These are phyloP conservation scores for Sclerotinia subarctica DNA, from an alignment of 2,329 filamentous ascomycete genomes.

Conservation along the genomic window DNA sequence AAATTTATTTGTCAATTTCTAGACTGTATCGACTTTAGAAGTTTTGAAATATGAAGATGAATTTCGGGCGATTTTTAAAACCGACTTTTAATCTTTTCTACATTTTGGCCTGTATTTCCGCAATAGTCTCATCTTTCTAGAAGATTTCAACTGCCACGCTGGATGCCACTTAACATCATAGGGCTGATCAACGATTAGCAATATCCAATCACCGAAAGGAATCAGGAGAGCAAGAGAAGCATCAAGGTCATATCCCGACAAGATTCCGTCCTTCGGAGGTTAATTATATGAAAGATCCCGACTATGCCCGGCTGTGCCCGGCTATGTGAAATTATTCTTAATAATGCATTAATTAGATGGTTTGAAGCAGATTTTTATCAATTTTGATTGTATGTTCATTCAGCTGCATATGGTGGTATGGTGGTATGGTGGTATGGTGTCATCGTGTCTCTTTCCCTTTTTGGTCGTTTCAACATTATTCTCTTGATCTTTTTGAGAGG, in stretches of 20 bases:
- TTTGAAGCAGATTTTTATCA: not conserved
- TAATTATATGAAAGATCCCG: too few species aligned
- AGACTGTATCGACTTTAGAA: not conserved
- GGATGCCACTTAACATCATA: conserved; percentile 4
- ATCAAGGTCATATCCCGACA: conserved; percentile 2
- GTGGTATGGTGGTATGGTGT: too few species aligned
- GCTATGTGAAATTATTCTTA: not conserved
- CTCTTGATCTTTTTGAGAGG: not conserved
- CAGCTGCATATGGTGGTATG: not conserved
- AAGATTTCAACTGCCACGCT: not conserved
- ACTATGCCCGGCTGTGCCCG: not conserved
- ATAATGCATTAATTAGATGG: conserved; percentile 6
- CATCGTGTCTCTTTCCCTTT: not conserved
- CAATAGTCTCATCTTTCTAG: not conserved
- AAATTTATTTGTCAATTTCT: too few species aligned
- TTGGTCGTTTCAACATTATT: not conserved
- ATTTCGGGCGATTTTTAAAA: not conserved
- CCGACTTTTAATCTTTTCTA: not conserved
- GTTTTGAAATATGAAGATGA: not conserved
- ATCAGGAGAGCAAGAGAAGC: not conserved
- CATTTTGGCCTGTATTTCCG: not conserved
- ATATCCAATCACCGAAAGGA: not conserved
- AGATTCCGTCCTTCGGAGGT: conserved; percentile 3
- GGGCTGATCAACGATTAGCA: conserved; percentile 8
- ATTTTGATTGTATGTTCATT: not conserved